phyloP scores from a whole-genome alignment of 2,329 filamentous ascomycete species.

The Ophiocordyceps australis region DNA sequence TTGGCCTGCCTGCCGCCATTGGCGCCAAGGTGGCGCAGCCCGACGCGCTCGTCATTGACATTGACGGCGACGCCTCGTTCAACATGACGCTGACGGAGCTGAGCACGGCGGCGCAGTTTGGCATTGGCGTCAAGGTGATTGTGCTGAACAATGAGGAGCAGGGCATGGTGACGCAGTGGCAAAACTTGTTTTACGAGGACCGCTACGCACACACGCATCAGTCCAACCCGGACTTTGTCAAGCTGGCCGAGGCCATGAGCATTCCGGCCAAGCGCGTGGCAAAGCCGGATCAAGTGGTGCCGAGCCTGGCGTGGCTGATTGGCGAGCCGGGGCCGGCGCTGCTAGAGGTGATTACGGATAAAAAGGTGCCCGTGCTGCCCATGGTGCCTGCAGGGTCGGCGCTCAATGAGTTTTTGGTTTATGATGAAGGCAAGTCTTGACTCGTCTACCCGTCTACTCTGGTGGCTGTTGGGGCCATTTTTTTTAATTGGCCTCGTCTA shows the following conservation, averaged over 20 bases:
- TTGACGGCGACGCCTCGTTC: slow-evolving; percentile 97
- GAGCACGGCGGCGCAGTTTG: slow-evolving; percentile 82
- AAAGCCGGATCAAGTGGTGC: slow-evolving; percentile 61
- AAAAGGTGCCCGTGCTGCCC: slow-evolving; percentile 84
- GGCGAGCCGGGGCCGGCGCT: slow-evolving; percentile 80
- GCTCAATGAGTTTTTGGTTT: slow-evolving; percentile 70
- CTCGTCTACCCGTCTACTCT: neutral
- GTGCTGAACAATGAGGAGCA: slow-evolving; percentile 94
- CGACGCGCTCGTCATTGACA: slow-evolving; percentile 79
- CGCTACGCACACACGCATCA: slow-evolving; percentile 87
- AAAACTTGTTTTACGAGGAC: slow-evolving; percentile 93
- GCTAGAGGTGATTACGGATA: slow-evolving; percentile 81
- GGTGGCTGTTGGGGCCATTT: neutral
- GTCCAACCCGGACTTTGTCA: slow-evolving; percentile 88
- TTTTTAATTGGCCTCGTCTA: neutral
- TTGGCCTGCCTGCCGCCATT: slow-evolving; percentile 82
- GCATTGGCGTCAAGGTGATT: slow-evolving; percentile 90
- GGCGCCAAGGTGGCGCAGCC: slow-evolving; percentile 71
- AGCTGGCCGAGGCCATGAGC: slow-evolving; percentile 81
- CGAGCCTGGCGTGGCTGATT: slow-evolving; percentile 75
- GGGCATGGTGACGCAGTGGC: slow-evolving; percentile 98
- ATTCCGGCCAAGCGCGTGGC: slow-evolving; percentile 55
- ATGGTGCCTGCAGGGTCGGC: slow-evolving; percentile 86
- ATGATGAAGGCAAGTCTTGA: slow-evolving; percentile 13
- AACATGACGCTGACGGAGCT: slow-evolving; percentile 97